Percentiles rank a stretch among this genome's conserved stretches.
phyloP scores from a whole-genome alignment of 2,329 filamentous ascomycete species.

The Curvularia sp. region DNA sequence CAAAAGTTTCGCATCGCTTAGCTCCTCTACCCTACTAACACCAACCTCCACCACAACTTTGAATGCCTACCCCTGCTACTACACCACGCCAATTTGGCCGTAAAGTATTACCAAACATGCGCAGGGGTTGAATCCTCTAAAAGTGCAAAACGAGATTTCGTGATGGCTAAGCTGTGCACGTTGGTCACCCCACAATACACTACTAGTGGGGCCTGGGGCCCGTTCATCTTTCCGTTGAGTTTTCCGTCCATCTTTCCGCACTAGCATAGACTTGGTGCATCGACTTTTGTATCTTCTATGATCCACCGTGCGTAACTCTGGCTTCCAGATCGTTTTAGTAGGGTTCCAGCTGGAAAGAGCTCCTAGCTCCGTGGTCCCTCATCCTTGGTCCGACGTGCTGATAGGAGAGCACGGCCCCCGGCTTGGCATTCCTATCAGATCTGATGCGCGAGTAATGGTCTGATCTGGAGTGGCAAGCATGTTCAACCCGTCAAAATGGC shows the following conservation, averaged over 20 bases:
- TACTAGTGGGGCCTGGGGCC: background rate
- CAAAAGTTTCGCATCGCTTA: no score
- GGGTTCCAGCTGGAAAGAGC: background rate
- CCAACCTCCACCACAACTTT: no score
- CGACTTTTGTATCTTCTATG: background rate
- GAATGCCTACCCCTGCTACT: no score
- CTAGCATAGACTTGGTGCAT: background rate
- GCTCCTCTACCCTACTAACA: no score
- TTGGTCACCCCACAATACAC: background rate
- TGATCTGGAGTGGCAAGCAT: background rate
- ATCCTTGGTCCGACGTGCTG: constrained; percentile 1
- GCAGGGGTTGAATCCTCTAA: background rate
- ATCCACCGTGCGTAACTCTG: background rate
- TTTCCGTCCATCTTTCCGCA: constrained; percentile 1
- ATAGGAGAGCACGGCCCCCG: background rate
- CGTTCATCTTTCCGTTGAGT: background rate
- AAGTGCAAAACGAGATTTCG: background rate
- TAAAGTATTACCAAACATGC: no score
- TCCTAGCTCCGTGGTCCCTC: background rate
- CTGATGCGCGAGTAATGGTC: background rate
- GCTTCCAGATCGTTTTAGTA: background rate
- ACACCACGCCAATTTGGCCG: no score
- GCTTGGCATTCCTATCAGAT: constrained; percentile 11
- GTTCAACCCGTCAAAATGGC: background rate
- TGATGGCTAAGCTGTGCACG: background rate